Evolutionary conservation across 768 basidiomycete species (phyloP).

Genomic region (Kwoniella mangroviensis): DNA sequence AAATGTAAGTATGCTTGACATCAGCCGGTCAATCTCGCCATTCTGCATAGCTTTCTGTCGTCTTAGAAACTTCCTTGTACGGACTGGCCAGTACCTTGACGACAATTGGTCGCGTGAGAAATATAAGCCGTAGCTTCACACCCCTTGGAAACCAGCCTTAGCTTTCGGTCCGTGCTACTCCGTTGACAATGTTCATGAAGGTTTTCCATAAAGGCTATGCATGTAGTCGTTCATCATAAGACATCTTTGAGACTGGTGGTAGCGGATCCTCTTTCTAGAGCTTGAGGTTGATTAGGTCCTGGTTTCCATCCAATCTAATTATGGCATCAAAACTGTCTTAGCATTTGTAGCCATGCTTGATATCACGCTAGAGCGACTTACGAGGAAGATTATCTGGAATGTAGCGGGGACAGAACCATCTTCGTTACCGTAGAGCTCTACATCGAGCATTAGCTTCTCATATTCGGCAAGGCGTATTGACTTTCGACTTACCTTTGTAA

Average conservation of each 20-base stretch:
- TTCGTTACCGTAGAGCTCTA: conserved; percentile 81
- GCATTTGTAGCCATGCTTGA: not conserved
- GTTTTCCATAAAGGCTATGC: not conserved
- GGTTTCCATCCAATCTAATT: conserved; percentile 83
- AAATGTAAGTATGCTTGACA: not conserved
- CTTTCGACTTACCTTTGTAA: conserved; percentile 71
- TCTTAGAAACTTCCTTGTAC: not conserved
- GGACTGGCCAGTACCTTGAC: not conserved
- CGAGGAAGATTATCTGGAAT: conserved; percentile 94
- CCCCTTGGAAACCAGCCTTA: not conserved
- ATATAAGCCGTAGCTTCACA: too few species aligned
- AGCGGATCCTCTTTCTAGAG: conserved; percentile 69
- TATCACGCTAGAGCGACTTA: conserved; percentile 55
- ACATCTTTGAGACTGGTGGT: conserved; percentile 69
- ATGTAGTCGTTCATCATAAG: conserved; percentile 50
- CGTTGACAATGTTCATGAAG: too few species aligned
- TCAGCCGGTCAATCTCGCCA: not conserved
- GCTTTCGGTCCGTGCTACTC: not conserved
- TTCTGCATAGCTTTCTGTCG: not conserved
- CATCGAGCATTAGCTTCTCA: not conserved
- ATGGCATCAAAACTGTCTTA: not conserved
- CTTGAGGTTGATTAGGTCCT: conserved; percentile 68
- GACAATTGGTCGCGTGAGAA: not conserved
- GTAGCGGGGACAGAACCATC: conserved; percentile 90
- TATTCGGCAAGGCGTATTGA: not conserved